These are phyloP conservation scores for Colletotrichum sp. DNA, from an alignment of 2,329 filamentous ascomycete species.

Conservation along the genomic window DNA sequence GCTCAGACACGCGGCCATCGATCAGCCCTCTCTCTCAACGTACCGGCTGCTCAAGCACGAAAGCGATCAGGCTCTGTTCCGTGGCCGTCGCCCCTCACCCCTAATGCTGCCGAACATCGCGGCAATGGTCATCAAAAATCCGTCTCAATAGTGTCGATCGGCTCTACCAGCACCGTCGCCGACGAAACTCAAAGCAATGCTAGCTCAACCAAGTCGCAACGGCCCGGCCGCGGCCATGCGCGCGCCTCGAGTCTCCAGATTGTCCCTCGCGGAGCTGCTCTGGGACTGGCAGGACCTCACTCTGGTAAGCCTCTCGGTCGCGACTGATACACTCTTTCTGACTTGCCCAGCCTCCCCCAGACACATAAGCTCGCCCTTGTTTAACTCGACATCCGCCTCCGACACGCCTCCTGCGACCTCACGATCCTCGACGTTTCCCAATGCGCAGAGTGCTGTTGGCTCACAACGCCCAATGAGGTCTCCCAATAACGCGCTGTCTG, in stretches of 20 bases:
- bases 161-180: slow-evolving; percentile 54
- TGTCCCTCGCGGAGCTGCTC: slow-evolving; percentile 46
- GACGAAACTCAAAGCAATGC: slow-evolving; percentile 51
- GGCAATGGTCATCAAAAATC: slow-evolving; percentile 75
- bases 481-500: slow-evolving; percentile 51
- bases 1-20: slow-evolving; percentile 62
- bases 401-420: slow-evolving; percentile 49
- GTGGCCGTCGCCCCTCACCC: slow-evolving; percentile 41
- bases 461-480: slow-evolving; percentile 44
- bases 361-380: slow-evolving; percentile 54
- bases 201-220: slow-evolving; percentile 45
- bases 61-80: slow-evolving; percentile 53
- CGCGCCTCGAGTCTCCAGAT: slow-evolving; percentile 86
- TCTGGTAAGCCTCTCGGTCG: slow-evolving; percentile 39
- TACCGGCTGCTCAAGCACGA: slow-evolving; percentile 50
- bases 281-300: slow-evolving; percentile 32
- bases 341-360: slow-evolving; percentile 37
- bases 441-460: slow-evolving; percentile 44
- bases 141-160: slow-evolving; percentile 82
- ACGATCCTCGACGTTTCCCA: slow-evolving; percentile 48
- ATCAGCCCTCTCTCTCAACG: slow-evolving; percentile 69
- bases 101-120: slow-evolving; percentile 30
- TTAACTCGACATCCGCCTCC: slow-evolving; percentile 61
- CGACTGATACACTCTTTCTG: background rate
- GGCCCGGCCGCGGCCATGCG: slow-evolving; percentile 69